Conservation (phyloP, 1,139 yeast genomes). For the Sugiyamaella xylanicola region DNA sequence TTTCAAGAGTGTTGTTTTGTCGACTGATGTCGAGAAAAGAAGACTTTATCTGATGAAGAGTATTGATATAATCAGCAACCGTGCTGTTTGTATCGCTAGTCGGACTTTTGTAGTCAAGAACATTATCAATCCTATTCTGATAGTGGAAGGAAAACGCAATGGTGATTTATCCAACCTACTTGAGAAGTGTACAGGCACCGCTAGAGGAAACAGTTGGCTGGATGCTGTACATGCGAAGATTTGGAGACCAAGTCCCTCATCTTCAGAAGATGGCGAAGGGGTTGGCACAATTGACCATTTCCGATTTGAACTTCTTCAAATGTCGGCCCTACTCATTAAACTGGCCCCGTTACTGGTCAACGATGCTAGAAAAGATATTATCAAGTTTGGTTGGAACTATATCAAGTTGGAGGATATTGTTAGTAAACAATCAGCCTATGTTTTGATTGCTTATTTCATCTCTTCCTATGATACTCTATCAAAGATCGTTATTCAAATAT, state of each 20-base stretch:
- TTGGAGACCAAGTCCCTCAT: constrained; percentile 65
- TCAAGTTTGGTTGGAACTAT: constrained; percentile 93
- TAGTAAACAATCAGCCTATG: constrained; percentile 91
- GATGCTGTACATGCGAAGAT: constrained; percentile 60
- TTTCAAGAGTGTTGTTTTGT: constrained; percentile 57
- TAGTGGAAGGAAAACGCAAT: constrained; percentile 58
- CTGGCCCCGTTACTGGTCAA: constrained; percentile 63
- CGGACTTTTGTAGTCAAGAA: constrained; percentile 64
- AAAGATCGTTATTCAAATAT: constrained; percentile 86
- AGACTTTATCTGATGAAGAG: constrained; percentile 56
- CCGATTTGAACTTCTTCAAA: constrained; percentile 75
- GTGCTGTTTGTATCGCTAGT: constrained; percentile 47
- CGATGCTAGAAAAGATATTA: constrained; percentile 78
- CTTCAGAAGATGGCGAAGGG: constrained; percentile 45
- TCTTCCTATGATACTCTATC: constrained; percentile 88
- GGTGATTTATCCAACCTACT: constrained; percentile 57
- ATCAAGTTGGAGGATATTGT: constrained; percentile 86
- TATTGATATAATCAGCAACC: constrained; percentile 48
- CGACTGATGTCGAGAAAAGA: constrained; percentile 52
- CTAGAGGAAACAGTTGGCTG: constrained; percentile 56
- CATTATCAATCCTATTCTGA: constrained; percentile 65
- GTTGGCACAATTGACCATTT: constrained; percentile 75
- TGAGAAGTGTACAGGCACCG: constrained; percentile 38
- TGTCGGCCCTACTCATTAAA: constrained; percentile 75
- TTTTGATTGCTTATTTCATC: constrained; percentile 83